Conservation (phyloP, 345 rosid genomes). For the Murraya paniculata region DNA sequence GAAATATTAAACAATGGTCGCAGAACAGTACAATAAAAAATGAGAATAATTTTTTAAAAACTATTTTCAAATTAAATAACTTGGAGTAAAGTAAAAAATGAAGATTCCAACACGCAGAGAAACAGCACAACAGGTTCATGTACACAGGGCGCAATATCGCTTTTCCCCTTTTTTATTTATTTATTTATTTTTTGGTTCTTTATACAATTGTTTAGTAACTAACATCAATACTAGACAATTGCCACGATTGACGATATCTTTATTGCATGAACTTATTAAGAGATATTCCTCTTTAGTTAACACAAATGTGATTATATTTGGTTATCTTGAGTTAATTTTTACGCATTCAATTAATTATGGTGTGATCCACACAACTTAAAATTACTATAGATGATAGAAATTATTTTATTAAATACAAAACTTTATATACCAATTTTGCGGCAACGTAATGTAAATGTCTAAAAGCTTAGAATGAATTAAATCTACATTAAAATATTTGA, state of each 20-base stretch:
- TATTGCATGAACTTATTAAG: background rate
- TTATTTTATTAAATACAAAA: no score
- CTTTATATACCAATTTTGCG: no score
- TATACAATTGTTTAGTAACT: background rate
- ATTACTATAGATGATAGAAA: background rate
- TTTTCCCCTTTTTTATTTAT: background rate
- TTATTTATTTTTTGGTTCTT: background rate
- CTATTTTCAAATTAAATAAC: background rate
- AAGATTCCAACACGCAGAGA: conserved; percentile 7
- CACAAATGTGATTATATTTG: background rate
- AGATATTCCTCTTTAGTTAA: background rate
- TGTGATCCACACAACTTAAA: background rate
- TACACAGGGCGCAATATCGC: background rate
- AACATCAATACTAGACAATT: background rate
- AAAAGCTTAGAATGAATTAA: no score
- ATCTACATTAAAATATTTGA: no score
- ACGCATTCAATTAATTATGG: background rate
- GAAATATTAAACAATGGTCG: background rate
- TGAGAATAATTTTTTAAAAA: no score
- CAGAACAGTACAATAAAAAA: background rate
- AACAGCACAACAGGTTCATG: conserved; percentile 12
- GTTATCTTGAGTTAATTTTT: background rate
- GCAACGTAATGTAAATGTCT: no score
- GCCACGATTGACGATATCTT: background rate
- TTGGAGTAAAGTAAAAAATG: background rate